Evolutionary conservation across 257 asterid genomes (phyloP).

Genomic region (Salvia rosmarinus): DNA sequence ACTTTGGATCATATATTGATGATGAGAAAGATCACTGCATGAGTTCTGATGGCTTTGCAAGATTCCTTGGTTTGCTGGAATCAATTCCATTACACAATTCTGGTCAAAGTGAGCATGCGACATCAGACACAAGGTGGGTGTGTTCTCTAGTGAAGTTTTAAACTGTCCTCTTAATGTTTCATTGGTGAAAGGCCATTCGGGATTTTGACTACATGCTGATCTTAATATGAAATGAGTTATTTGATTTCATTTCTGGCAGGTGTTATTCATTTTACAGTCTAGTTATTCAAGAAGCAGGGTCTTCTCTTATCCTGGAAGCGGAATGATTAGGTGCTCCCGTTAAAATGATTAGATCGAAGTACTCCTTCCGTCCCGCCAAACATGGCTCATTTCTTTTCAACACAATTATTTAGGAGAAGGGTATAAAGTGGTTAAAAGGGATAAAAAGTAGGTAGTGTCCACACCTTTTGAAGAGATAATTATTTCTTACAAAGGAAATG

Average conservation of each 20-base stretch:
- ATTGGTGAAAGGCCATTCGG: conserved; percentile 24
- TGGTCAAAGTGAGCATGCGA: conserved; percentile 63
- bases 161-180: neutral
- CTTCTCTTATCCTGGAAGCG: neutral
- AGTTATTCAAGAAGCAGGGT: conserved; percentile 11
- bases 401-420: too few relatives aligned
- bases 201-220: conserved; percentile 3
- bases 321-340: neutral
- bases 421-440: too few relatives aligned
- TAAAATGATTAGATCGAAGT: neutral
- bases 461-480: too few relatives aligned
- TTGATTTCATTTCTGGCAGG: conserved; percentile 5
- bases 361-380: too few relatives aligned
- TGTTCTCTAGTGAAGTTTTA: conserved; percentile 18
- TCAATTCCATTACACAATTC: conserved; percentile 80
- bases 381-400: too few relatives aligned
- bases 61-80: conserved; percentile 86
- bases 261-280: conserved; percentile 17
- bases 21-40: conserved; percentile 75
- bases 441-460: too few relatives aligned
- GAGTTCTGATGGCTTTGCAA: conserved; percentile 79
- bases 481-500: too few relatives aligned
- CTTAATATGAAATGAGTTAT: conserved; percentile 14
- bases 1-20: conserved; percentile 57
- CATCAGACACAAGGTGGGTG: conserved; percentile 69